Evolutionary conservation across 2,329 filamentous ascomycete species (phyloP).

Genomic region (Emergomyces pasteurianus): DNA sequence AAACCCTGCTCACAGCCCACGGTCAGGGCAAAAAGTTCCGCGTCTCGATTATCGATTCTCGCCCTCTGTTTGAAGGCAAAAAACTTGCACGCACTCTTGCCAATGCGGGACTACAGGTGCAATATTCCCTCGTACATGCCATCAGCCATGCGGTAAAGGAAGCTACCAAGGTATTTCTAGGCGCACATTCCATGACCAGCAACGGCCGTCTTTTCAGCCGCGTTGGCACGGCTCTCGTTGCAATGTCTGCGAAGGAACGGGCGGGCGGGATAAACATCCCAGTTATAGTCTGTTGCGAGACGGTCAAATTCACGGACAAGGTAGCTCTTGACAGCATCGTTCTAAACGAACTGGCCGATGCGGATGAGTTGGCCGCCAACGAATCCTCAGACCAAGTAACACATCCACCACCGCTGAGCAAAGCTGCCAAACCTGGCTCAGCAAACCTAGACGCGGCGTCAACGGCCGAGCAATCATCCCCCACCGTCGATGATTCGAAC

Average conservation of each 20-base stretch:
- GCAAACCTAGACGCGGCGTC: neutral
- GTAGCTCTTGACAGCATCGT: constrained; percentile 87
- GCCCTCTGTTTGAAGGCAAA: constrained; percentile 58
- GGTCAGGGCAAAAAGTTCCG: constrained; percentile 60
- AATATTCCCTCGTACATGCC: constrained; percentile 71
- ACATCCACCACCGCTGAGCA: constrained; percentile 1
- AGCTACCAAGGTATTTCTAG: constrained; percentile 65
- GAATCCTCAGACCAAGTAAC: constrained; percentile 8
- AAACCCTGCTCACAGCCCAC: constrained; percentile 63
- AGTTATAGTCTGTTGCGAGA: constrained; percentile 85
- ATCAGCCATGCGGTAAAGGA: constrained; percentile 61
- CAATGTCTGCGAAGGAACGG: constrained; percentile 62
- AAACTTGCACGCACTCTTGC: constrained; percentile 60
- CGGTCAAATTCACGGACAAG: constrained; percentile 84
- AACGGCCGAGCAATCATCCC: neutral
- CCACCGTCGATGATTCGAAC: constrained; percentile 15
- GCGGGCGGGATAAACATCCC: constrained; percentile 51
- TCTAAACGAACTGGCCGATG: constrained; percentile 78
- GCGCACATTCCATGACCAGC: constrained; percentile 88
- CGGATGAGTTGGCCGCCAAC: constrained; percentile 48
- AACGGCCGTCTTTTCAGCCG: constrained; percentile 85
- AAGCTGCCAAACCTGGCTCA: neutral
- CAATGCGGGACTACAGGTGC: constrained; percentile 59
- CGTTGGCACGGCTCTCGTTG: constrained; percentile 75
- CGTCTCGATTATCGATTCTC: constrained; percentile 72